Evolutionary conservation across 495 filamentous ascomycete genomes (phyloP), one percentile per base, ranked within the genome.

Genomic region (Aspergillus nidulans): DNA sequence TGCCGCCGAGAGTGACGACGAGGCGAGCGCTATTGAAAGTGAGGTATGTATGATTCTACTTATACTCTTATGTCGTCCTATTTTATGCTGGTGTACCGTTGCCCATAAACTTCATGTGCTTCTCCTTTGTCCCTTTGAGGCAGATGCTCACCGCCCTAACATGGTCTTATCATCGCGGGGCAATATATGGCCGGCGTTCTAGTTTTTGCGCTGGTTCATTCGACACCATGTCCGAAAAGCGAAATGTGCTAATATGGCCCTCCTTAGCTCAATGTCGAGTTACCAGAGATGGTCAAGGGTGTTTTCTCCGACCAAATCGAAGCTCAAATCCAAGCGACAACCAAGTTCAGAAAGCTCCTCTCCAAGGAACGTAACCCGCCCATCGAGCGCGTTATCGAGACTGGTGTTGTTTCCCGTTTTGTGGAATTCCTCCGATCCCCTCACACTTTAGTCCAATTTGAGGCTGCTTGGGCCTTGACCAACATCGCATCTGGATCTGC

Each of bases 301-400:
- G 95, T 97, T 63, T 97, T 97, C 78, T 97, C 95, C 57, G 91
- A 97, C 30, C 90, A 96, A 72, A 97, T 99, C 73, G 95, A 99
- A 63, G 82, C 87, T 45, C 95, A 99, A 71, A 99, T 99, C 60
- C 85, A 91, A 76, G 92, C 95, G n/a, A 99, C 95, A 20, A 99
- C 95, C 52, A 97, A 97, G 72, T 99, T 99, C 80, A 79, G 95
- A 57, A 99, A 99, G 76, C 80, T 99, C 20, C 79, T 99, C 5
- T 96, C 90, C 55, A 99, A 99, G 76, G 95, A 99, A 78, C 89
- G 95, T 67, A 99, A 99, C 74, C 95, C 95, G 16, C 94, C 95
- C 19, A 99, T 99, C 68, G 95, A 99, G 73, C 90, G 92, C 62
- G 95, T 99, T 57, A 97, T 99, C 68, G 94, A 97, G 82, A 97